Conservation (phyloP, 2,329 filamentous ascomycete species). For the Xylariaceae sp. region DNA sequence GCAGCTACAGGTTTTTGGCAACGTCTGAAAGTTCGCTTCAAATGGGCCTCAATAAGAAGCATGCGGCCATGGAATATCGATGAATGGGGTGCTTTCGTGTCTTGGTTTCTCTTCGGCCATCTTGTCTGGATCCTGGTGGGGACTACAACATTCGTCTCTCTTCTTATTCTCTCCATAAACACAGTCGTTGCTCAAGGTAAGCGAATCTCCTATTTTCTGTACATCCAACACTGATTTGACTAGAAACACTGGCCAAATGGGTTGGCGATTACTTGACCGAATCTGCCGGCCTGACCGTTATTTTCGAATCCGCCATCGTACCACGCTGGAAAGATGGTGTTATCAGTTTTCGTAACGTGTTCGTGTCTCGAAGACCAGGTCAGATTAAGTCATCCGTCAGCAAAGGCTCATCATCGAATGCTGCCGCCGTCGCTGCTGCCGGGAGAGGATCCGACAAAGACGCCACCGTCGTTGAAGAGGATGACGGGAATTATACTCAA, state of each 20-base stretch:
- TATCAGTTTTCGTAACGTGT: slow-evolving; percentile 95
- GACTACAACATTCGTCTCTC: slow-evolving; percentile 94
- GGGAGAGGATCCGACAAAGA: slow-evolving; percentile 53
- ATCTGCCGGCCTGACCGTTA: slow-evolving; percentile 86
- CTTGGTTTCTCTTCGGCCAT: slow-evolving; percentile 92
- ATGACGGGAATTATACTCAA: slow-evolving; percentile 96
- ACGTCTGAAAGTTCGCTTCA: slow-evolving; percentile 84
- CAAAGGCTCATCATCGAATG: slow-evolving; percentile 83
- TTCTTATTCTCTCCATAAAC: slow-evolving; percentile 87
- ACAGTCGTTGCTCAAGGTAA: slow-evolving; percentile 90
- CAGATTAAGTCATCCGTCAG: slow-evolving; percentile 77
- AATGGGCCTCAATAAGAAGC: slow-evolving; percentile 95
- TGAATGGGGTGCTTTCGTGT: slow-evolving; percentile 90
- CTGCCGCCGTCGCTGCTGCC: slow-evolving; percentile 80
- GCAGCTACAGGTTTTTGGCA: slow-evolving; percentile 93
- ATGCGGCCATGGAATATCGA: slow-evolving; percentile 92
- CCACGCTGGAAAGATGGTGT: slow-evolving; percentile 94
- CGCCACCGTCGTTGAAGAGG: slow-evolving; percentile 49
- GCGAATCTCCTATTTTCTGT: slow-evolving; percentile 18
- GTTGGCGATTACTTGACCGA: slow-evolving; percentile 93
- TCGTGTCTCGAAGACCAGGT: slow-evolving; percentile 86
- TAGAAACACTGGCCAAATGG: slow-evolving; percentile 89
- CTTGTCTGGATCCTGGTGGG: slow-evolving; percentile 94
- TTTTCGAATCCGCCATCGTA: slow-evolving; percentile 97
- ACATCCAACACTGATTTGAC: slow-evolving; percentile 19